These are phyloP conservation scores for Solanum aculeatissimum DNA, from an alignment of 305 asterid species.

Conservation along the genomic window DNA sequence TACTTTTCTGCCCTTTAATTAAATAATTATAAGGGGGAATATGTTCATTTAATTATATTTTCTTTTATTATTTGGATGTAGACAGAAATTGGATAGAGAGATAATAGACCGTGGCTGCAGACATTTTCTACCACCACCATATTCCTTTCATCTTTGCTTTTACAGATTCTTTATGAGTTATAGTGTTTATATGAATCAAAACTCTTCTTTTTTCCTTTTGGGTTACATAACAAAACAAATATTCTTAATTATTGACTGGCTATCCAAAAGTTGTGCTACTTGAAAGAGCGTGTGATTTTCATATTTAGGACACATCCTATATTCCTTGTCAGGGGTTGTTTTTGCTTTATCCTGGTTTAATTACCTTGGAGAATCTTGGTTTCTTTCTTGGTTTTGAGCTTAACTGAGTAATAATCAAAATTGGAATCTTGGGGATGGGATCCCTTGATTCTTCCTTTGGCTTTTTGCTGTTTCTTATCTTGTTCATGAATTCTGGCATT, in stretches of 20 bases:
- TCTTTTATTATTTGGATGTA: conserved; percentile 8
- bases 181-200: conserved; percentile 44
- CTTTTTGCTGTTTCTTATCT: conserved; percentile 35
- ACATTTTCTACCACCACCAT: conserved; percentile 80
- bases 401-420: conserved; percentile 18
- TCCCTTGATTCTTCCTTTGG: conserved; percentile 37
- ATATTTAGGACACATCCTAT: conserved; percentile 6
- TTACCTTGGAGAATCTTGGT: conserved; percentile 26
- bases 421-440: conserved; percentile 46
- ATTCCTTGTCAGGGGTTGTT: conserved; percentile 19
- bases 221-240: neutral
- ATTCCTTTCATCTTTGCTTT: conserved; percentile 71
- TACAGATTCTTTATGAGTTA: conserved; percentile 40
- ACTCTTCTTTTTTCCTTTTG: conserved; percentile 6
- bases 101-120: conserved; percentile 53
- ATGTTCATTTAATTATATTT: neutral
- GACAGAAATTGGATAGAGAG: conserved; percentile 42
- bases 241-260: neutral
- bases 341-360: conserved; percentile 13
- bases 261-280: neutral
- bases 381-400: conserved; percentile 18
- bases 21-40: neutral
- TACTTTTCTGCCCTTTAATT: conserved; percentile 33
- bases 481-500: conserved; percentile 22
- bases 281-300: neutral